These are phyloP conservation scores for Geranium incanum DNA, from an alignment of 441 rosid genomes.

Conservation along the genomic window DNA sequence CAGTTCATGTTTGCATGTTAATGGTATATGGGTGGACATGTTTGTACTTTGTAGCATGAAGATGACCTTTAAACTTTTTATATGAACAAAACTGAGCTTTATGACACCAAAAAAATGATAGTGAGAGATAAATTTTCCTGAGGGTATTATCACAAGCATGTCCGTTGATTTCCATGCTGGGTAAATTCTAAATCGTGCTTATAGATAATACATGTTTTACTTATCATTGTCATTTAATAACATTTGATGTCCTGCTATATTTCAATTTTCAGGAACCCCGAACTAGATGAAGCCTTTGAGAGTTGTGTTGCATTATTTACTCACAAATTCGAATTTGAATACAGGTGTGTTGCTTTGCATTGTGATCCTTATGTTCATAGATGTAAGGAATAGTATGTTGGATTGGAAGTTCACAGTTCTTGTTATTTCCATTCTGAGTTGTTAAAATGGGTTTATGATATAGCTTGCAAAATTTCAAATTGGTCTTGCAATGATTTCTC, in stretches of 20 bases:
- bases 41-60: background rate
- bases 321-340: conserved; percentile 13
- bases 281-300: conserved; percentile 73
- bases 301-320: conserved; percentile 49
- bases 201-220: conserved; percentile 7
- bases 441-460: conserved; percentile 20
- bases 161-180: conserved; percentile 66
- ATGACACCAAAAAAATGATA: background rate
- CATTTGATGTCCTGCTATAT: conserved; percentile 16
- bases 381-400: conserved; percentile 2
- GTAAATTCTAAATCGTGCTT: conserved; percentile 31
- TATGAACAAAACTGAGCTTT: background rate
- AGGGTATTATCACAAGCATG: conserved; percentile 65
- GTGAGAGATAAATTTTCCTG: background rate
- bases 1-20: background rate
- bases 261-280: conserved; percentile 45
- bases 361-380: conserved; percentile 5
- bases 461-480: conserved; percentile 91
- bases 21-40: conserved; percentile 4
- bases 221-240: conserved; percentile 7
- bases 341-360: background rate
- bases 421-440: conserved; percentile 13
- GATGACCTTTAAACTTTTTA: background rate
- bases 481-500: conserved; percentile 82
- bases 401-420: conserved; percentile 2